Evolutionary conservation across 148 eudicot species (phyloP).

Genomic region (Polygonum maritimum): DNA sequence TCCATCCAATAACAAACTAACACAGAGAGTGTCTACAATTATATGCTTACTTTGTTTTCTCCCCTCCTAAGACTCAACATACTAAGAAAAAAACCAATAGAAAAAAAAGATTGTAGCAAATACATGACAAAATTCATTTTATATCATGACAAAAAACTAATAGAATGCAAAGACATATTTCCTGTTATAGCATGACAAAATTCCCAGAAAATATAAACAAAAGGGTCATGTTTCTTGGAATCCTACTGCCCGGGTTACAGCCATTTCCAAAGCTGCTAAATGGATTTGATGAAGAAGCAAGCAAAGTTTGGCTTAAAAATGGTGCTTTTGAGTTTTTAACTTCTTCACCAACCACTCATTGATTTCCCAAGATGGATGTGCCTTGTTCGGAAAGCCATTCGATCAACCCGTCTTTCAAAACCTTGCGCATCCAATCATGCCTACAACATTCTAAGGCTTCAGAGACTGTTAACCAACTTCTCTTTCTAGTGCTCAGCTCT

Average conservation of each 20-base stretch:
- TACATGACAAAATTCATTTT: no score
- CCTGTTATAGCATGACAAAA: no score
- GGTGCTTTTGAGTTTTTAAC: not conserved
- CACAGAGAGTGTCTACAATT: slow-evolving; percentile 2
- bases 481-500: slow-evolving; percentile 49
- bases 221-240: not conserved
- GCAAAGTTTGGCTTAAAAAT: not conserved
- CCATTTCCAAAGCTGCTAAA: not conserved
- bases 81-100: not conserved
- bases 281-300: no score
- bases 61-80: not conserved
- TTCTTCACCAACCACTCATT: slow-evolving; percentile 7
- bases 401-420: slow-evolving; percentile 56
- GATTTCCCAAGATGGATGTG: slow-evolving; percentile 11
- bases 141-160: no score
- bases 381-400: slow-evolving; percentile 41
- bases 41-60: not conserved
- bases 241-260: not conserved
- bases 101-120: not conserved
- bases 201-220: not conserved
- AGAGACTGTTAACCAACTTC: slow-evolving; percentile 56
- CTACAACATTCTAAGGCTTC: slow-evolving; percentile 59
- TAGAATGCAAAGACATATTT: no score
- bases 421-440: slow-evolving; percentile 69
- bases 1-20: slow-evolving; percentile 4